These are phyloP conservation scores for Cytospora piceicola DNA, from an alignment of 2,329 filamentous ascomycete genomes.

Conservation along the genomic window DNA sequence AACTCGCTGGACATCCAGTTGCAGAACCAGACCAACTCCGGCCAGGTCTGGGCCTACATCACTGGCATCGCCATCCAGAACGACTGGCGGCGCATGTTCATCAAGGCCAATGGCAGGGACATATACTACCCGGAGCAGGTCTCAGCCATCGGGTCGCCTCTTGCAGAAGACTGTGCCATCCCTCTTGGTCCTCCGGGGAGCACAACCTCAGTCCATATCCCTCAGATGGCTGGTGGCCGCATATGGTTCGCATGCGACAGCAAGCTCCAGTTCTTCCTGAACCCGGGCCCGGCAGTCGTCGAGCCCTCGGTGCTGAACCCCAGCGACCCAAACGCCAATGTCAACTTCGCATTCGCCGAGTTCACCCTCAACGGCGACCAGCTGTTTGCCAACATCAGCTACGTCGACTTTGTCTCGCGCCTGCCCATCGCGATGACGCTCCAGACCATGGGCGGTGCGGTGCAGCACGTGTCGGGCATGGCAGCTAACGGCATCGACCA, in stretches of 20 bases:
- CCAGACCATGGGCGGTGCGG: constrained; percentile 44
- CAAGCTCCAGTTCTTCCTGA: constrained; percentile 64
- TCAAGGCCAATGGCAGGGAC: constrained; percentile 51
- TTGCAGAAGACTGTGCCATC: constrained; percentile 63
- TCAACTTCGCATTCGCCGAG: constrained; percentile 62
- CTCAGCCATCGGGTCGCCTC: constrained; percentile 48
- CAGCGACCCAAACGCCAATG: constrained; percentile 56
- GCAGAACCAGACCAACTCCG: constrained; percentile 58
- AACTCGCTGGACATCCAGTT: constrained; percentile 56
- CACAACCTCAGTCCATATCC: constrained; percentile 59
- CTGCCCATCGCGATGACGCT: constrained; percentile 59
- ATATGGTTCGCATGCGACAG: constrained; percentile 64
- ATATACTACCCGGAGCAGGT: constrained; percentile 63
- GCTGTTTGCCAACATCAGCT: constrained; percentile 67
- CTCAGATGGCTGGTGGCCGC: constrained; percentile 65
- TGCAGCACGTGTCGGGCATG: constrained; percentile 62
- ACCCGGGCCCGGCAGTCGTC: constrained; percentile 67
- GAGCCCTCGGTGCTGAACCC: constrained; percentile 70
- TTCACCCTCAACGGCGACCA: constrained; percentile 62
- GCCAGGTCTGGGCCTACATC: constrained; percentile 65
- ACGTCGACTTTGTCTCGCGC: constrained; percentile 67
- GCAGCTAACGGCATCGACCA: constrained; percentile 57
- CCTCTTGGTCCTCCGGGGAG: constrained; percentile 59
- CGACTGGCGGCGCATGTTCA: constrained; percentile 42
- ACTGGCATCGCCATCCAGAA: constrained; percentile 62